These are phyloP conservation scores for Picea glauca DNA, from an alignment of 75 land plant species.

Conservation along the genomic window DNA sequence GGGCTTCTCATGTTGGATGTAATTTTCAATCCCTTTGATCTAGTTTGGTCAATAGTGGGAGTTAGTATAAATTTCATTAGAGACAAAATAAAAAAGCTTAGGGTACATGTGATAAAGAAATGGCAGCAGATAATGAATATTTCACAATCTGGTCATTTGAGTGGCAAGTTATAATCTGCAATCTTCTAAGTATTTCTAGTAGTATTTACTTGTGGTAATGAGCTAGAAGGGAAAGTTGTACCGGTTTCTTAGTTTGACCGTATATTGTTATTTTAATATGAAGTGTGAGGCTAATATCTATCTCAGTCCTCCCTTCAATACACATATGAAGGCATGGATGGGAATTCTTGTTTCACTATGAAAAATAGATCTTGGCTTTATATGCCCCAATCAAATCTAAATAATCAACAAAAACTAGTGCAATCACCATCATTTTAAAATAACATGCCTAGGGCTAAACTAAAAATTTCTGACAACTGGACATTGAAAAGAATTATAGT, in stretches of 20 bases:
- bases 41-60: too few relatives aligned
- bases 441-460: neutral
- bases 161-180: too few relatives aligned
- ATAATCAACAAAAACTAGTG: neutral
- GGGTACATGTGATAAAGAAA: too few relatives aligned
- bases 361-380: neutral
- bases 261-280: neutral
- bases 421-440: neutral
- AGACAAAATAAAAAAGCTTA: too few relatives aligned
- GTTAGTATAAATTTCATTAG: too few relatives aligned
- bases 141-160: too few relatives aligned
- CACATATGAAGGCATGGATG: neutral
- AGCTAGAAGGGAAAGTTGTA: neutral
- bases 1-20: too few relatives aligned
- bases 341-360: neutral
- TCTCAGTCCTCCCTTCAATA: neutral
- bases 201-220: too few relatives aligned
- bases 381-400: neutral
- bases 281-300: neutral
- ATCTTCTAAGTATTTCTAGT: too few relatives aligned
- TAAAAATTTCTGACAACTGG: neutral
- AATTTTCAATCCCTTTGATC: too few relatives aligned
- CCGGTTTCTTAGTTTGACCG: neutral
- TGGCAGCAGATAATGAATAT: too few relatives aligned
- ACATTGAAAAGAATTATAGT: slow-evolving; percentile 2